These are phyloP conservation scores for Sarcodon sp. DNA, from an alignment of 768 basidiomycete genomes.

Conservation along the genomic window DNA sequence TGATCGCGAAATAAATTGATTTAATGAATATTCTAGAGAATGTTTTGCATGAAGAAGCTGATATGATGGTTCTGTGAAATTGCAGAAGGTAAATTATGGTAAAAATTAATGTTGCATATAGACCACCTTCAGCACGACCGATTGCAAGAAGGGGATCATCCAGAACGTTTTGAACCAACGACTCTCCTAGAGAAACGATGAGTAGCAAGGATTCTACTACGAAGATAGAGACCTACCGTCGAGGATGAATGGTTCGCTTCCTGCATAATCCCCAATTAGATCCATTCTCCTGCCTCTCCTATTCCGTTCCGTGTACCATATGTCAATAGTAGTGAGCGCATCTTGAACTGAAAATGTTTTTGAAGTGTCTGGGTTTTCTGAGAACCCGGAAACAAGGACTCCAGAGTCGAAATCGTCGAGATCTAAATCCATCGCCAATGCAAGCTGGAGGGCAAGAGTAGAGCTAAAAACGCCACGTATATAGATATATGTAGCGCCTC, in stretches of 20 bases:
- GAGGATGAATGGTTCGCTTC: slow-evolving; percentile 49
- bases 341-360: not conserved
- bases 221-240: slow-evolving; percentile 30
- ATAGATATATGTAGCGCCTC: too few species aligned
- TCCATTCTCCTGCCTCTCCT: slow-evolving; percentile 48
- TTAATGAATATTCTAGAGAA: slow-evolving; percentile 36
- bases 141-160: slow-evolving; percentile 50
- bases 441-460: too few species aligned
- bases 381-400: not conserved
- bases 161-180: slow-evolving; percentile 43
- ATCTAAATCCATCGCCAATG: not conserved
- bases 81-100: not conserved
- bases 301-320: slow-evolving; percentile 25
- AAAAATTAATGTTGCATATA: not conserved
- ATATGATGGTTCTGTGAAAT: slow-evolving; percentile 32
- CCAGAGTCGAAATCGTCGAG: not conserved
- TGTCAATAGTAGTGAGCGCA: slow-evolving; percentile 14
- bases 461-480: too few species aligned
- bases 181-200: slow-evolving; percentile 32
- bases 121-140: slow-evolving; percentile 29
- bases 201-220: not conserved
- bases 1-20: slow-evolving; percentile 32
- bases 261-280: slow-evolving; percentile 58
- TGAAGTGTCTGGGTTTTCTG: not conserved
- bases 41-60: slow-evolving; percentile 53